These are phyloP conservation scores for Pseudocercospora pini-densiflorae DNA, from an alignment of 2,329 filamentous ascomycete genomes.

Conservation along the genomic window DNA sequence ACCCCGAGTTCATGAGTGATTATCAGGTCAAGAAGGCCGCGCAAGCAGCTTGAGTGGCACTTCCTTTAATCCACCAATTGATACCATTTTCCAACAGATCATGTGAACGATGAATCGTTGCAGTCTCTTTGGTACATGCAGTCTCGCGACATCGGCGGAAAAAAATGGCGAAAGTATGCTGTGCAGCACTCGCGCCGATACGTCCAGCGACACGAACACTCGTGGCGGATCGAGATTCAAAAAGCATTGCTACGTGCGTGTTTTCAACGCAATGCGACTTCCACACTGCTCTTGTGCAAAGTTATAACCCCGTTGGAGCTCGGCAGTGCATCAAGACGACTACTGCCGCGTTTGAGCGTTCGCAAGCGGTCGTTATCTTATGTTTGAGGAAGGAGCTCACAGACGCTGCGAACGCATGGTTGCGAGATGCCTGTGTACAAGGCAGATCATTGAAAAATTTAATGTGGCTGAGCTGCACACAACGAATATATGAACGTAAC, in stretches of 20 bases:
- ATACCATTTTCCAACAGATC: not conserved
- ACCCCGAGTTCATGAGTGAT: conserved; percentile 79
- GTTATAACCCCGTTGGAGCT: not conserved
- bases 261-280: not conserved
- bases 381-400: not conserved
- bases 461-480: not conserved
- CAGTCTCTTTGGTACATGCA: not conserved
- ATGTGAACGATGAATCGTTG: not conserved
- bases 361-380: not conserved
- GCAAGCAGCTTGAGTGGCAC: not conserved
- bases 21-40: conserved; percentile 58
- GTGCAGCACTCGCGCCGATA: not conserved
- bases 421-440: not conserved
- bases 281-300: not conserved
- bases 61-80: not conserved
- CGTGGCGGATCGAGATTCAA: not conserved
- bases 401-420: not conserved
- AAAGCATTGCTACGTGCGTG: not conserved
- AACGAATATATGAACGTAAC: not conserved
- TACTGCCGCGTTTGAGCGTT: not conserved
- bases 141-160: not conserved
- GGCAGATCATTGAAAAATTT: not conserved
- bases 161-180: not conserved
- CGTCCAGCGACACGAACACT: not conserved
- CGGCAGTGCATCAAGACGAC: not conserved